Base-by-base conservation (phyloP, 2,329 filamentous ascomycete genomes). In the Keithomyces neogunnii region DNA sequence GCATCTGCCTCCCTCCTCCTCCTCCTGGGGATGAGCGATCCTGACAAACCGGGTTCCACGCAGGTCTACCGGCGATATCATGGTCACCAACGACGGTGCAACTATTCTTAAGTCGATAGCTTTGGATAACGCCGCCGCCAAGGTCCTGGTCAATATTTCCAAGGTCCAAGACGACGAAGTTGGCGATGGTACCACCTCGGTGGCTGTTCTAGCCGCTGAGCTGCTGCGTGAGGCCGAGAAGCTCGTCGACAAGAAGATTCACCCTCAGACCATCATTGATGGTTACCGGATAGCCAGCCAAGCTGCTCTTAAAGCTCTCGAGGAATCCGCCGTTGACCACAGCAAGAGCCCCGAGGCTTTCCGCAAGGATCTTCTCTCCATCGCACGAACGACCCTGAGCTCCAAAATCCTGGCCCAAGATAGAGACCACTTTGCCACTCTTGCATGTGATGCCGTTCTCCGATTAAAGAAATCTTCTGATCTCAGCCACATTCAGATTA, bases 91-190 rank as follows among this genome's bases (percentile, higher is more conserved):
- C 72, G 93, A 99, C 73, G 93, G 93, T 66, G 93, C 93, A 57
- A 99, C 93, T 29, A 99, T 99, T 61, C 82, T 99, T 58, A 99
- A 99, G 74, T 89, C 92, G 50, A 99, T 99, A 70, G 93, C 93
- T 43, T 86, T 99, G 65, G 93, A 99, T 71, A 99, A 99, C 68
- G 93, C 93, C 43, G 93, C 93, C 28, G 93, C 93, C 50, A 99
- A 99, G 75, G 93, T 99, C 4, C 80, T 99, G 43, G 93, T 99
- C 67, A 99, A 99, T 71, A 97, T 99, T 63, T 97, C 92, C 57
- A 99, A 99, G 74, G 93, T 99, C 5, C 93, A 99, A 69, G 93
- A 99, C 65, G 93, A 99, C 67, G 93, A 99, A 71, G 92, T 99
- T 29, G 93, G 93, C 65, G 93, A 99, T 68, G 93, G 93, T 53